phyloP scores from a whole-genome alignment of 73 alveolate genomes.

The Blepharisma japonicum region DNA sequence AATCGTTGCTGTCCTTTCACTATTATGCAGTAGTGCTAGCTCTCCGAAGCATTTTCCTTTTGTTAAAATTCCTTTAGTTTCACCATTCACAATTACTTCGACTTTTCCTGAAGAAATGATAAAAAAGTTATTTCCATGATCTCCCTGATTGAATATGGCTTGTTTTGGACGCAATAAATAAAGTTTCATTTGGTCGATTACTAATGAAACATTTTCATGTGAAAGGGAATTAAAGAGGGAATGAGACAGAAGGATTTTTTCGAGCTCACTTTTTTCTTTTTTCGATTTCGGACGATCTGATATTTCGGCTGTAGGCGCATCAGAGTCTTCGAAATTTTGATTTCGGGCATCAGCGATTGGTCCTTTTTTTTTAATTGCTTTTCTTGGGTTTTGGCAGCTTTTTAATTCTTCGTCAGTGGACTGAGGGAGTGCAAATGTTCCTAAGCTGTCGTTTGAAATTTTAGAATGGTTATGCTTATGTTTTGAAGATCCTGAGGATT shows the following conservation, averaged over 20 bases:
- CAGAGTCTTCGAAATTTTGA: neutral
- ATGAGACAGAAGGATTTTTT: neutral
- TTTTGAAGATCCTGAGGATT: too few relatives aligned
- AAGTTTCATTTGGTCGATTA: neutral
- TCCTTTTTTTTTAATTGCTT: too few relatives aligned
- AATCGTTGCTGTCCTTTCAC: conserved; percentile 19
- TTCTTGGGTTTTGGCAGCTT: too few relatives aligned
- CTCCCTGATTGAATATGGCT: conserved; percentile 39
- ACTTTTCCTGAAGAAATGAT: conserved; percentile 33
- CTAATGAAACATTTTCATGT: neutral
- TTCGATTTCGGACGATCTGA: neutral
- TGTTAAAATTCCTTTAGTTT: neutral
- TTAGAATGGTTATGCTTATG: too few relatives aligned
- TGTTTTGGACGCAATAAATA: neutral
- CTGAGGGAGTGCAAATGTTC: too few relatives aligned
- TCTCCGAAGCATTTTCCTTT: conserved; percentile 32
- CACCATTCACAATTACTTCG: conserved; percentile 38
- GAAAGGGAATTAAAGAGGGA: conserved; percentile 14
- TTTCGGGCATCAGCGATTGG: too few relatives aligned
- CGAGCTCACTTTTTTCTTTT: neutral
- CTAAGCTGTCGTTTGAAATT: too few relatives aligned
- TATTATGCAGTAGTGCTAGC: neutral
- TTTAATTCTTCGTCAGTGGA: too few relatives aligned
- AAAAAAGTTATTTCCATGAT: conserved; percentile 31
- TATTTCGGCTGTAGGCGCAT: conserved; percentile 5